Percentiles rank a stretch among this genome's conserved stretches.
Conservation (phyloP, 495 filamentous ascomycete species). For the Penicillium argentinense region DNA sequence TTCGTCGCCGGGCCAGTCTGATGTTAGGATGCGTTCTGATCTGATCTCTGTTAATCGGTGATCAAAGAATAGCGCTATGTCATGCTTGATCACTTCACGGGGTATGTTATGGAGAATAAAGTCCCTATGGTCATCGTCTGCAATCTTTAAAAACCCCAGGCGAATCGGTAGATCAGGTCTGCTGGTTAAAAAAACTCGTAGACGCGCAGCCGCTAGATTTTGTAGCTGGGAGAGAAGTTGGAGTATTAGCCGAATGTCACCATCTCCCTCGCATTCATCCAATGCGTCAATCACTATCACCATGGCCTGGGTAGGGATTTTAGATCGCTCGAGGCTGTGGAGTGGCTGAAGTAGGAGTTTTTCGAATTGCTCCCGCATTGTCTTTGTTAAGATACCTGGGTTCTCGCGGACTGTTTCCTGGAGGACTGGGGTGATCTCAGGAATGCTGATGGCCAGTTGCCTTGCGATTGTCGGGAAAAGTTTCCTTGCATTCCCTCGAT, state of each 20-base stretch:
- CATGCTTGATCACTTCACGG: neutral
- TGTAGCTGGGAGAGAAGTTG: neutral
- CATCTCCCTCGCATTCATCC: neutral
- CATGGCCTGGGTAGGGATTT: neutral
- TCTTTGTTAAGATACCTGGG: neutral
- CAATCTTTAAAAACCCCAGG: neutral
- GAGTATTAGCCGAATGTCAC: neutral
- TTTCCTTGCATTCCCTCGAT: too few species aligned
- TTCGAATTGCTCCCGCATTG: neutral
- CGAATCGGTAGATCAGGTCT: neutral
- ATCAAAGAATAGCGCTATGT: conserved; percentile 25
- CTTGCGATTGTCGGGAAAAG: too few species aligned
- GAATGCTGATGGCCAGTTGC: too few species aligned
- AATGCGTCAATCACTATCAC: neutral
- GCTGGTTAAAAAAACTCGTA: neutral
- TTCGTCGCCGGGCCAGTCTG: conserved; percentile 37
- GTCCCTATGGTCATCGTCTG: neutral
- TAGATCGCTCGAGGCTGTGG: neutral
- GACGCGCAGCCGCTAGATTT: neutral
- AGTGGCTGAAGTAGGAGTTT: neutral
- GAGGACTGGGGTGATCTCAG: too few species aligned
- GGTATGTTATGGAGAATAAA: neutral
- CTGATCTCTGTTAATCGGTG: conserved; percentile 18
- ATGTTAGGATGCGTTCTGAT: neutral
- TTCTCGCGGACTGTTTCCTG: too few species aligned